Percentiles rank a stretch among this genome's conserved stretches.
phyloP scores from a whole-genome alignment of 2,329 filamentous ascomycete species.

The Xylaria sp. region DNA sequence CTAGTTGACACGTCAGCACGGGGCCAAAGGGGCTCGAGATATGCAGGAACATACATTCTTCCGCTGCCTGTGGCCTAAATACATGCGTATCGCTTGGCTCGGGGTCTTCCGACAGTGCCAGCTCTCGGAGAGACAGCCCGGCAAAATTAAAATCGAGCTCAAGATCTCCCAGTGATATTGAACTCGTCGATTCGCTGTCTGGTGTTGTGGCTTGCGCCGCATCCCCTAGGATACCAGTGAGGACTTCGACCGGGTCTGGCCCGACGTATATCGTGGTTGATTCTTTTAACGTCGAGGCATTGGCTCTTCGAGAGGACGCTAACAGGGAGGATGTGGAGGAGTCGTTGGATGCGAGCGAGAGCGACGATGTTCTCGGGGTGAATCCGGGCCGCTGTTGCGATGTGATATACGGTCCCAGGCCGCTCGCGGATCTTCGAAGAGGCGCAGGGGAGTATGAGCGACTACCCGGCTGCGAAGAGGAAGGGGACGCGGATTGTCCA shows the following conservation, averaged over 20 bases:
- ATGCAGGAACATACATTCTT: slow-evolving; percentile 67
- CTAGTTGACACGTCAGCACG: slow-evolving; percentile 44
- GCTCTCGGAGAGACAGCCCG: slow-evolving; percentile 73
- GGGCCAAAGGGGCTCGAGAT: slow-evolving; percentile 12
- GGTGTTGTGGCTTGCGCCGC: slow-evolving; percentile 11
- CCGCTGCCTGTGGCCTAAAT: slow-evolving; percentile 63
- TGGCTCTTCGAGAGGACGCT: slow-evolving; percentile 62
- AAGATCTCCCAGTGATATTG: slow-evolving; percentile 55
- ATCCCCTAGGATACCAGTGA: slow-evolving; percentile 54
- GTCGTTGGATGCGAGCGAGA: slow-evolving; percentile 75
- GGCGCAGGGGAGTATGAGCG: slow-evolving; percentile 74
- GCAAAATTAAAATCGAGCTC: slow-evolving; percentile 76
- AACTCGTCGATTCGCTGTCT: slow-evolving; percentile 13
- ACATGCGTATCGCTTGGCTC: slow-evolving; percentile 31
- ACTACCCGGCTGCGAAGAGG: slow-evolving; percentile 55
- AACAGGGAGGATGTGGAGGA: slow-evolving; percentile 75
- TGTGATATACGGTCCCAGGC: slow-evolving; percentile 69
- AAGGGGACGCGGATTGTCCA: slow-evolving; percentile 67
- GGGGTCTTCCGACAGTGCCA: slow-evolving; percentile 50
- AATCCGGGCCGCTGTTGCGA: slow-evolving; percentile 66
- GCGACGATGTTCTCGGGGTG: slow-evolving; percentile 70
- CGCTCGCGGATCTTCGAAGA: slow-evolving; percentile 67
- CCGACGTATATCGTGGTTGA: slow-evolving; percentile 55
- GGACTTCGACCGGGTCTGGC: slow-evolving; percentile 70
- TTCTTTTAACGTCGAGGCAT: slow-evolving; percentile 71